Evolutionary conservation across 768 basidiomycete species (phyloP), one percentile per base, ranked within the genome.

Genomic region (Calvatia gigantea): DNA sequence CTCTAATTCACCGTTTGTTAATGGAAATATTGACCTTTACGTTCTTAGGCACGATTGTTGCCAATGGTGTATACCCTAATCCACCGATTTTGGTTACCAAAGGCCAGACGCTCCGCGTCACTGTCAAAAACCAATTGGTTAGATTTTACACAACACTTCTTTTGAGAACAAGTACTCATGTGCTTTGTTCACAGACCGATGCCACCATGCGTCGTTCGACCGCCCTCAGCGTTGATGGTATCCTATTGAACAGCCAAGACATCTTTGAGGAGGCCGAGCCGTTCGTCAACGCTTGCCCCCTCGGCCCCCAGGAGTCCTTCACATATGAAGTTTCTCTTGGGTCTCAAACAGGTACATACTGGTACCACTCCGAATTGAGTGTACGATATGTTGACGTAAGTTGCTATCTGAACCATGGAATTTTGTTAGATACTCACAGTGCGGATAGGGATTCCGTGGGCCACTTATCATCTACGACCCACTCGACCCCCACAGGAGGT

Each of bases 41-140:
- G n/a, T n/a, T 28, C 28, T 23, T 46, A 21, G 56, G 51, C 21
- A 57, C 43, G 6, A 42, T 60, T 28, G 57, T 61, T 39, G 65
- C 31, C 8, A 28, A 37, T 15, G 33, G 32, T 32, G 12, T 23
- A 6, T 57, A 54, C 58, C 82, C 82, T n/a, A 82, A 78, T 1
- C 53, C 60, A 11, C 56, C 55, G 14, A 60, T 58, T 31, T 23
- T 28, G 8, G 56, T 25, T 9, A 43, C 32, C 41, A 54, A 81
- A 56, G 75, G 78, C 4, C 70, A 76, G 46, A 65, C 65, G 27
- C 72, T 80, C 48, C 51, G 53, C 19, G 68, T 83, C 39, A 77
- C 73, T 15, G 75, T 82, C 17, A 67, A 73, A 32, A 78, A 82
- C 54, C 45, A 61, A 9, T 66, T 84, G 35, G 67, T 66, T 28